A percentile compares a stretch with the other conserved stretches of the same genome.
Conservation (phyloP, 306 rosid species). For the Clitoria ternatea region DNA sequence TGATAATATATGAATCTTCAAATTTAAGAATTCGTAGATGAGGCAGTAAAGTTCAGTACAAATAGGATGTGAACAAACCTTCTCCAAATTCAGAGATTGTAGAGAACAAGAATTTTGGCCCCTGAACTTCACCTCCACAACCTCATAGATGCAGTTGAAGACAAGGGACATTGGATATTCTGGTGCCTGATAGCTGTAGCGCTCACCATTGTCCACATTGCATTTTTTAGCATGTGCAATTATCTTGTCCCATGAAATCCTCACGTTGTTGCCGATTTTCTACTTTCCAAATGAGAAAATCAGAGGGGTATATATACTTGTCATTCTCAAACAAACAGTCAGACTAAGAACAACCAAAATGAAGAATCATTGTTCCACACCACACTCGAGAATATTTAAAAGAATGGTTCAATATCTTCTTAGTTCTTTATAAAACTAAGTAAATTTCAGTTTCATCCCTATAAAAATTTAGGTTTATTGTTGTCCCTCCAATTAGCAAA, state of each 20-base stretch:
- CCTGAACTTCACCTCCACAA: slow-evolving; percentile 16
- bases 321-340: too few species aligned
- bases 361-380: background rate
- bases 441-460: too few species aligned
- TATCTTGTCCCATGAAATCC: slow-evolving; percentile 31
- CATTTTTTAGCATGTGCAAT: slow-evolving; percentile 45
- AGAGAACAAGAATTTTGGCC: slow-evolving; percentile 1
- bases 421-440: too few species aligned
- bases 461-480: too few species aligned
- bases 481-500: too few species aligned
- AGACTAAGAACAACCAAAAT: background rate
- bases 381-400: too few species aligned
- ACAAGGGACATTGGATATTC: background rate
- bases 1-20: too few species aligned
- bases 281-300: slow-evolving; percentile 26
- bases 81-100: background rate
- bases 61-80: too few species aligned
- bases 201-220: background rate
- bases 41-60: too few species aligned
- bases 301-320: background rate
- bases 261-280: slow-evolving; percentile 30
- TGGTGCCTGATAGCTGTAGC: background rate
- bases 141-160: slow-evolving; percentile 35
- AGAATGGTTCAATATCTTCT: too few species aligned
- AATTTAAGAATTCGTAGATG: too few species aligned